phyloP scores from a whole-genome alignment of 306 rosid species.

The Hylodesmum podocarpum region DNA sequence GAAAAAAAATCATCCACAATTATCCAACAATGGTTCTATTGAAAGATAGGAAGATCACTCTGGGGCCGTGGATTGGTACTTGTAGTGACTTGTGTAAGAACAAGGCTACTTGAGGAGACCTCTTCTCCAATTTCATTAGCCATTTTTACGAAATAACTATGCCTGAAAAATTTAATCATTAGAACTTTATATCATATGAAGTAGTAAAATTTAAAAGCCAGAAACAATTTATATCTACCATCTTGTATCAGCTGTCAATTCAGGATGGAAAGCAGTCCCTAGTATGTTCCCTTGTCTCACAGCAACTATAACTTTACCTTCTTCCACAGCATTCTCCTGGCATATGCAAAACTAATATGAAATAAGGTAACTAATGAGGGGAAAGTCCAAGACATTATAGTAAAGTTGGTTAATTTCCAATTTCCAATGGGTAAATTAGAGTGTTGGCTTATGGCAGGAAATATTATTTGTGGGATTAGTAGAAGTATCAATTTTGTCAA shows the following conservation, averaged over 20 bases:
- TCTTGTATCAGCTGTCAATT: slow-evolving; percentile 89
- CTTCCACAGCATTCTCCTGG: slow-evolving; percentile 56
- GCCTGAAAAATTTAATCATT: slow-evolving; percentile 63
- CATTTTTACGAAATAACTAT: slow-evolving; percentile 92
- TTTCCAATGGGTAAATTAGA: neutral
- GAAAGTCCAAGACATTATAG: neutral
- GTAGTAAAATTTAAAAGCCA: neutral
- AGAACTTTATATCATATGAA: slow-evolving; percentile 11
- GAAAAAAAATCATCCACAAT: slow-evolving; percentile 1
- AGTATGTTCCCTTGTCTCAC: slow-evolving; percentile 87
- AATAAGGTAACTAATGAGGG: neutral
- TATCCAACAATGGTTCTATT: slow-evolving; percentile 27
- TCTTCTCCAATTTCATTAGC: slow-evolving; percentile 50
- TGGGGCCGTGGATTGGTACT: slow-evolving; percentile 29
- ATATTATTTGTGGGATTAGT: neutral
- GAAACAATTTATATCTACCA: slow-evolving; percentile 51
- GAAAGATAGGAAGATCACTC: slow-evolving; percentile 78
- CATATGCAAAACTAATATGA: slow-evolving; percentile 32
- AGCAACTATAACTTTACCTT: slow-evolving; percentile 79
- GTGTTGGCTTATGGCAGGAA: neutral
- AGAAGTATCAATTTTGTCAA: neutral
- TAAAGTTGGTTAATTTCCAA: slow-evolving; percentile 7
- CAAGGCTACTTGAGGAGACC: slow-evolving; percentile 61
- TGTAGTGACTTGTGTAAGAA: slow-evolving; percentile 41
- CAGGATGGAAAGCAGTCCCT: slow-evolving; percentile 97